phyloP scores from a whole-genome alignment of 2,329 filamentous ascomycete genomes.

The Dactylellina leptospora region DNA sequence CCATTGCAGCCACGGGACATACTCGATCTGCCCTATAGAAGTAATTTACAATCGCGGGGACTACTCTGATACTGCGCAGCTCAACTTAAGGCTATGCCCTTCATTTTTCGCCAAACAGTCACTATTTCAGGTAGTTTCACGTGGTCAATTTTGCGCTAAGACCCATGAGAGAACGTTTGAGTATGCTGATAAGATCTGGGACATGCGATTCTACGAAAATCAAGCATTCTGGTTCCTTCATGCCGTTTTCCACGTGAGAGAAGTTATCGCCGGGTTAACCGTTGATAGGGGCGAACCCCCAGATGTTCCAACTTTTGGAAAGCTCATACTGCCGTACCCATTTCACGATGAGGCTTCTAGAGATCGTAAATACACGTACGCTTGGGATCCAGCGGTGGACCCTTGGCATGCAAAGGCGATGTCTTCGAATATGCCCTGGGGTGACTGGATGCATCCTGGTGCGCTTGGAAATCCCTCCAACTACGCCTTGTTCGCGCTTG shows the following conservation, averaged over 20 bases:
- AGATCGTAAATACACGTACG: neutral
- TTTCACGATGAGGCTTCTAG: constrained; percentile 10
- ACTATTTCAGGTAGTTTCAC: neutral
- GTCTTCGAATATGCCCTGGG: constrained; percentile 2
- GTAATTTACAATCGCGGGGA: neutral
- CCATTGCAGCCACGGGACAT: neutral
- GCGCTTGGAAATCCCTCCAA: constrained; percentile 15
- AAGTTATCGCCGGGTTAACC: neutral
- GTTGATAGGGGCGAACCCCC: neutral
- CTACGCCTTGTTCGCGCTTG: constrained; percentile 19
- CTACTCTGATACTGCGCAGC: neutral
- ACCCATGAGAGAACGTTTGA: too few species aligned
- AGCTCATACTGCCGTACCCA: constrained; percentile 3
- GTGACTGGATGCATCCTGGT: neutral
- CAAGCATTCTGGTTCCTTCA: constrained; percentile 21
- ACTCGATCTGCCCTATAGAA: neutral
- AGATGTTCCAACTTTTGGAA: neutral
- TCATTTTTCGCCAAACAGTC: neutral
- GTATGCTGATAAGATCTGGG: too few species aligned
- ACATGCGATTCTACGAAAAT: constrained; percentile 30
- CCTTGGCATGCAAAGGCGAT: constrained; percentile 20
- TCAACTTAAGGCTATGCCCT: neutral
- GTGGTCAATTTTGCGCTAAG: too few species aligned
- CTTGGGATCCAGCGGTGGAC: neutral
- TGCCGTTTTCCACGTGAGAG: constrained; percentile 21